Evolutionary conservation across 73 alveolate species (phyloP), one percentile per base, ranked within the genome.

Genomic region (Blepharisma stoltei): DNA sequence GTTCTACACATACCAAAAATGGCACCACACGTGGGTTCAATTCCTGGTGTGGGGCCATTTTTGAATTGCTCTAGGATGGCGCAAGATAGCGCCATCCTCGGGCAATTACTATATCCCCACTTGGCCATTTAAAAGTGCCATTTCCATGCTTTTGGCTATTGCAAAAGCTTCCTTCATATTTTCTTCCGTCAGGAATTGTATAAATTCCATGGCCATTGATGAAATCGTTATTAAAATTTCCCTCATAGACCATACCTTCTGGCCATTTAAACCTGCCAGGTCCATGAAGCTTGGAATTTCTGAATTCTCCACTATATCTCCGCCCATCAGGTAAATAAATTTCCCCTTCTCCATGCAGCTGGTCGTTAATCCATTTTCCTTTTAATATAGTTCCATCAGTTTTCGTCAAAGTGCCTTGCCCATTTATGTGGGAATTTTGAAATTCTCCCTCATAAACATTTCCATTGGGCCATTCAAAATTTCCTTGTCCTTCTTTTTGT

Each of bases 301-400:
- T 55, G 83, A 82, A 81, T 43, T 50, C 6, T n/a, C 88, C 88
- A 27, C 71, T 83, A 76, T 71, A 81, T n/a, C 54, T 75, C 38
- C 54, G 80, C 6, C 88, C 86, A 73, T 81, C 88, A n/a, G 65
- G 45, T 44, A 69, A 79, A 55, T 81, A 81, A 54, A 81, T 69
- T 21, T 38, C 78, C 38, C 88, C 88, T 77, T 76, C 52, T 7
- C 88, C 88, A 55, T 53, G 71, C 48, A 78, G 80, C 54, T 73
- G 45, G 23, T 67, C 78, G 8, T 55, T 18, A 45, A 73, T 49
- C 86, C 86, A 83, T 45, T 65, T 83, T 18, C 90, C 90, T 21
- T 52, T 11, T 14, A 14, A 52, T 20, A 52, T 52, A 52, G 27
- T 32, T 32, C 41, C 41, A 3, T 32, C 41, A 32, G 41, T 0